phyloP scores from a whole-genome alignment of 108 stramenopile species.

The Aurantiochytrium sp. region DNA sequence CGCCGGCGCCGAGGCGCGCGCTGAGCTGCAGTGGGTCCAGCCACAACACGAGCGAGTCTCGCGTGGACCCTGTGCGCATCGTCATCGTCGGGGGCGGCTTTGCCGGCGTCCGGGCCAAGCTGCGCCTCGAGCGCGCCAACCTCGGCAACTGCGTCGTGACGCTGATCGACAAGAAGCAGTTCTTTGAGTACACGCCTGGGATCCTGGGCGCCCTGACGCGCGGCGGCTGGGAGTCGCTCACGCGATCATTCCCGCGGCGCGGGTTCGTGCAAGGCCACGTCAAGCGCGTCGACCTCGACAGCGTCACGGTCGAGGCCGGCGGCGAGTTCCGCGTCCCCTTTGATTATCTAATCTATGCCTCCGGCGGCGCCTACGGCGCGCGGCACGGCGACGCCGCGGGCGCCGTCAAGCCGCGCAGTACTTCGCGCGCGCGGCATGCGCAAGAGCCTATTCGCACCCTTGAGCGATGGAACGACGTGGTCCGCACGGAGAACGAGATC shows the following conservation, averaged over 20 bases:
- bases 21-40: background rate
- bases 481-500: background rate
- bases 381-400: background rate
- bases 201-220: background rate
- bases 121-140: background rate
- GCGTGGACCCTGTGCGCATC: background rate
- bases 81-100: background rate
- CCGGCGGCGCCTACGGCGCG: background rate
- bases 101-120: background rate
- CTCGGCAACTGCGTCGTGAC: background rate
- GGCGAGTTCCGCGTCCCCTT: background rate
- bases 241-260: background rate
- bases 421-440: background rate
- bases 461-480: background rate
- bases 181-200: slow-evolving; percentile 9
- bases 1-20: background rate
- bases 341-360: background rate
- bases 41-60: background rate
- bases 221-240: background rate
- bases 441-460: background rate
- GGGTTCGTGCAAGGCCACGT: background rate
- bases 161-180: background rate
- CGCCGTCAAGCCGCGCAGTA: background rate
- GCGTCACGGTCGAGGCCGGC: background rate
- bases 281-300: background rate